Evolutionary conservation across 192 early-diverging fungal species (phyloP).

Genomic region (Phycomyces blakesleeanus): DNA sequence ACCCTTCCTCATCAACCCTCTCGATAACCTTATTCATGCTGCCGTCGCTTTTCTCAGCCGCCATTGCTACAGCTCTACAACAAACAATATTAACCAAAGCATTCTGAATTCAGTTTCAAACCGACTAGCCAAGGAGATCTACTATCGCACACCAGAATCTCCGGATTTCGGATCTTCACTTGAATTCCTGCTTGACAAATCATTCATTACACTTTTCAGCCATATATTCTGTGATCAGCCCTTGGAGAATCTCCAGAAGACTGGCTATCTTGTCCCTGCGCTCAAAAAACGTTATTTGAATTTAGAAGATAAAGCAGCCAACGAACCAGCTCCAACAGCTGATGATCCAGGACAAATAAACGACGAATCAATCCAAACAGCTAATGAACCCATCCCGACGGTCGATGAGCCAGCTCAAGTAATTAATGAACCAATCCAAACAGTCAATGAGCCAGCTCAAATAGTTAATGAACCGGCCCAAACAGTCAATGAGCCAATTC

Average conservation of each 20-base stretch:
- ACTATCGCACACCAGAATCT: background rate
- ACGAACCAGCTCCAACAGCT: no score
- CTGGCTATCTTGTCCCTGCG: background rate
- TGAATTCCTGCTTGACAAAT: background rate
- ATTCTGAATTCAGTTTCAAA: constrained; percentile 20
- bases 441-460: background rate
- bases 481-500: background rate
- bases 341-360: no score
- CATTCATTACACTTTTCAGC: background rate
- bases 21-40: constrained; percentile 11
- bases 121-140: constrained; percentile 19
- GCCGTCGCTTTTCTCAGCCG: constrained; percentile 10
- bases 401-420: no score
- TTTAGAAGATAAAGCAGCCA: no score
- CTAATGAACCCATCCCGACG: no score
- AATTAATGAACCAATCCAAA: no score
- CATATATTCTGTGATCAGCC: background rate
- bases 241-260: background rate
- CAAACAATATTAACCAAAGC: background rate
- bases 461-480: no score
- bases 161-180: background rate
- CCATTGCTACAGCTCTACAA: background rate
- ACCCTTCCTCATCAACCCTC: constrained; percentile 10
- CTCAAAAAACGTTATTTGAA: background rate
- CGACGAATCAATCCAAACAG: no score